A percentile compares a stretch with the other conserved stretches of the same genome.
phyloP scores from a whole-genome alignment of 169 alveolate genomes.

The Cryptosporidium bovis region DNA sequence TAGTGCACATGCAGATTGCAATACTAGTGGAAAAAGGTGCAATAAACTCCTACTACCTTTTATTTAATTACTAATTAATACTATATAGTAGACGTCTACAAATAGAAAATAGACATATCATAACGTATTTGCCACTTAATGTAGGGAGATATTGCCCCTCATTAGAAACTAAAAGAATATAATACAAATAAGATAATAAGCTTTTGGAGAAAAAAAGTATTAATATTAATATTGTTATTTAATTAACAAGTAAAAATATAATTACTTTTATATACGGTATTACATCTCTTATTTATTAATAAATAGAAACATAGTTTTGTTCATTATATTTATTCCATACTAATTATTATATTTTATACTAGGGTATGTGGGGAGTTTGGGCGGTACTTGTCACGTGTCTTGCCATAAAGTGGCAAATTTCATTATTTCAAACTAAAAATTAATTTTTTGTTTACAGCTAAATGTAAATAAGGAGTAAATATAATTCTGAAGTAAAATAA shows the following conservation, averaged over 20 bases:
- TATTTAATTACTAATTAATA: conserved; percentile 8
- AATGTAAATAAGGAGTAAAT: too few relatives aligned
- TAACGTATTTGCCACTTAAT: conserved; percentile 51
- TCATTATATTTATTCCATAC: neutral
- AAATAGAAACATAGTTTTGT: neutral
- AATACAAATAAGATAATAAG: neutral
- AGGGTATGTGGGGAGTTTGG: conserved; percentile 39
- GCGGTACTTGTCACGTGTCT: conserved; percentile 39
- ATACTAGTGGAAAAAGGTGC: conserved; percentile 72
- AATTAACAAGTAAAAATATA: too few relatives aligned
- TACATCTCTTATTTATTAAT: too few relatives aligned
- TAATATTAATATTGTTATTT: too few relatives aligned
- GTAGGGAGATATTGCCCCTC: conserved; percentile 74
- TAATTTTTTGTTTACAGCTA: too few relatives aligned
- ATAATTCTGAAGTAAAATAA: too few relatives aligned
- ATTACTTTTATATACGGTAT: too few relatives aligned
- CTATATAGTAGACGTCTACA: conserved; percentile 59
- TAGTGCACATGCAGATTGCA: conserved; percentile 76
- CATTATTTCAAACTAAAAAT: too few relatives aligned
- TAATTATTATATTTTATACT: neutral
- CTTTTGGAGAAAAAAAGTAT: too few relatives aligned
- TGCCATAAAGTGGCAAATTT: neutral
- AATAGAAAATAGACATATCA: conserved; percentile 52
- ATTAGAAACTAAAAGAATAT: neutral
- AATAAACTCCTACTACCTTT: neutral